These are phyloP conservation scores for Neonectria hederae DNA, from an alignment of 2,329 filamentous ascomycete species.

Conservation along the genomic window DNA sequence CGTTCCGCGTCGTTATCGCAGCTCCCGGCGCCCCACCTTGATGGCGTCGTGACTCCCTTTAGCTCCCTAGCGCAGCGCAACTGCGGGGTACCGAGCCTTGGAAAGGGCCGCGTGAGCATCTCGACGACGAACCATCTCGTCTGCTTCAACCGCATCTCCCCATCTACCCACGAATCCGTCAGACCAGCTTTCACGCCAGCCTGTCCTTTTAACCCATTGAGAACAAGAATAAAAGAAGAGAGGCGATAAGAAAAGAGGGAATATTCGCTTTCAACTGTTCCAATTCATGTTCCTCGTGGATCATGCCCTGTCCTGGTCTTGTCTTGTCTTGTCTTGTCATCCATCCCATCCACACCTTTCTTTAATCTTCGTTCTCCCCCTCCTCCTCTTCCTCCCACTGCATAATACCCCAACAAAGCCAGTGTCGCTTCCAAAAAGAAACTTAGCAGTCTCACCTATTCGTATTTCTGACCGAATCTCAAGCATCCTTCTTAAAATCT, in stretches of 20 bases:
- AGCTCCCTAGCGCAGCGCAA: slow-evolving; percentile 20
- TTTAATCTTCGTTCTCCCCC: not conserved
- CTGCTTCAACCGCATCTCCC: slow-evolving; percentile 12
- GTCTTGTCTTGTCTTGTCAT: not conserved
- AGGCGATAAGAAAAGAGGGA: not conserved
- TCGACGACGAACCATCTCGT: slow-evolving; percentile 22
- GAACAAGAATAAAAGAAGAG: not conserved
- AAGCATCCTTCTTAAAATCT: not conserved
- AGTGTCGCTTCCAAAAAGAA: not conserved
- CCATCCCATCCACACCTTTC: not conserved
- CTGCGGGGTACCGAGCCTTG: slow-evolving; percentile 25
- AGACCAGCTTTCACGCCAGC: slow-evolving; percentile 4
- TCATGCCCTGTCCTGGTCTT: not conserved
- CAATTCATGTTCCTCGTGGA: not conserved
- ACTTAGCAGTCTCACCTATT: not conserved
- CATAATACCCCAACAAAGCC: not conserved
- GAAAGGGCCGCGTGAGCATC: slow-evolving; percentile 23
- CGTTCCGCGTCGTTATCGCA: slow-evolving; percentile 6
- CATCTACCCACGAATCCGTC: slow-evolving; percentile 14
- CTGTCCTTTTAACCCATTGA: not conserved
- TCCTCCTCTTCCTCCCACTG: not conserved
- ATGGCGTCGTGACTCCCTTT: slow-evolving; percentile 24
- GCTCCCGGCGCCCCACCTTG: slow-evolving; percentile 17
- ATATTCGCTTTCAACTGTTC: not conserved
- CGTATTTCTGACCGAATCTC: slow-evolving; percentile 1